These are phyloP conservation scores for Heterobasidion irregulare DNA, from an alignment of 1,284 basidiomycete genomes.

Conservation along the genomic window DNA sequence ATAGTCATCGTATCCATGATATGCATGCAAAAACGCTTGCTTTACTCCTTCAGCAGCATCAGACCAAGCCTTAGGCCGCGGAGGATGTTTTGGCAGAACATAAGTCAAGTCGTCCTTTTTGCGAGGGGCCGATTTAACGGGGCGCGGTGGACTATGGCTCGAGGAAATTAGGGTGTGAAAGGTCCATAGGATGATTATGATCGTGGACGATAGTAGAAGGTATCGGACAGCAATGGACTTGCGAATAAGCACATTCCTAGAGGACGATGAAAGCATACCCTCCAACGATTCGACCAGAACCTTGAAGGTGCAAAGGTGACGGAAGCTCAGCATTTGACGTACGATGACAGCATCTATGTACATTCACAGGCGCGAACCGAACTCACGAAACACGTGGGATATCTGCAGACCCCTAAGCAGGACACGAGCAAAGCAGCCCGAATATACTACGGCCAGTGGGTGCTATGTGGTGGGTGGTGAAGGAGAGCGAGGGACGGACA, in stretches of 20 bases:
- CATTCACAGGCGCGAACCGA: neutral
- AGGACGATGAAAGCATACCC: neutral
- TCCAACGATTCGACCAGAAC: neutral
- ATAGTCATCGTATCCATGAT: slow-evolving; percentile 48
- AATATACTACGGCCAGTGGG: too few relatives aligned
- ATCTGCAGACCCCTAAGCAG: too few relatives aligned
- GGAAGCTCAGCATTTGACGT: neutral
- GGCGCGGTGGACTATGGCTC: slow-evolving; percentile 1
- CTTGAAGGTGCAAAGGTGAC: neutral
- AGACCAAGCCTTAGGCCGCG: slow-evolving; percentile 29
- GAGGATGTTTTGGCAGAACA: slow-evolving; percentile 12
- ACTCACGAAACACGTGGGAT: neutral
- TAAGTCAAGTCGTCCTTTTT: slow-evolving; percentile 11
- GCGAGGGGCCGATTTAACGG: slow-evolving; percentile 13
- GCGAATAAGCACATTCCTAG: neutral
- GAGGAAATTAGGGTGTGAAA: neutral
- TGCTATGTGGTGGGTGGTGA: too few relatives aligned
- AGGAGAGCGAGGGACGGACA: too few relatives aligned
- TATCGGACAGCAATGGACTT: slow-evolving; percentile 4
- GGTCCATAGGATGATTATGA: slow-evolving; percentile 4
- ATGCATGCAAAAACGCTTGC: slow-evolving; percentile 55
- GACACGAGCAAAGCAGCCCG: too few relatives aligned
- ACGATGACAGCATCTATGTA: neutral
- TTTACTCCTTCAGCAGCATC: slow-evolving; percentile 43
- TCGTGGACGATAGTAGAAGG: slow-evolving; percentile 1